phyloP scores from a whole-genome alignment of 2,329 filamentous ascomycete species.

The Colletotrichum cuscutae region DNA sequence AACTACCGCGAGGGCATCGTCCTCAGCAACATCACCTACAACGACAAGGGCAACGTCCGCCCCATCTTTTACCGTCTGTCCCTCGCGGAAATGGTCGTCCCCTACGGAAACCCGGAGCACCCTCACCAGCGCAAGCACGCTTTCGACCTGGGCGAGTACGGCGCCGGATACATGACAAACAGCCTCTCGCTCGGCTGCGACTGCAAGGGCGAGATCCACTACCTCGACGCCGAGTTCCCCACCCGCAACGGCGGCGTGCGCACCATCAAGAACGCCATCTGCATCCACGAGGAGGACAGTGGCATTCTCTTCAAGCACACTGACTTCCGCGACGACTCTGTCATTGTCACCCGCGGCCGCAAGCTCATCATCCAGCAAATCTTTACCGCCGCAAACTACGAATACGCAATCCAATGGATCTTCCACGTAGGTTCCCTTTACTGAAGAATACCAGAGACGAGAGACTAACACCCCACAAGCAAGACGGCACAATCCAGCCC shows the following conservation, averaged over 20 bases:
- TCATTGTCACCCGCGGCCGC: slow-evolving; percentile 85
- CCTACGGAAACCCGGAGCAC: slow-evolving; percentile 84
- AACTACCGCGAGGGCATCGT: slow-evolving; percentile 95
- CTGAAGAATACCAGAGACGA: not conserved
- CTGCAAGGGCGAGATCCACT: slow-evolving; percentile 92
- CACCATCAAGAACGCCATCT: slow-evolving; percentile 92
- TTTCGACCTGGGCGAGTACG: slow-evolving; percentile 84
- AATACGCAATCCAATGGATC: slow-evolving; percentile 82
- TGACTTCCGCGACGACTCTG: slow-evolving; percentile 90
- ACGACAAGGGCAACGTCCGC: slow-evolving; percentile 81
- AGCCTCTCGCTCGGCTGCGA: slow-evolving; percentile 81
- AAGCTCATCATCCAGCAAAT: slow-evolving; percentile 91
- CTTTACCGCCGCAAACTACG: slow-evolving; percentile 96
- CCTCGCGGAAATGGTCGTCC: slow-evolving; percentile 93
- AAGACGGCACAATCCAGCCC: slow-evolving; percentile 91
- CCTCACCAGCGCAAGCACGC: slow-evolving; percentile 86
- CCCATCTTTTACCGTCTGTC: slow-evolving; percentile 91
- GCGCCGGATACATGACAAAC: slow-evolving; percentile 86
- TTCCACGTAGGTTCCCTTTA: slow-evolving; percentile 66
- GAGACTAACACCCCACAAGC: slow-evolving; percentile 50
- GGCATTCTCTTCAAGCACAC: slow-evolving; percentile 95
- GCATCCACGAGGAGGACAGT: slow-evolving; percentile 92
- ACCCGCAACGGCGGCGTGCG: slow-evolving; percentile 79
- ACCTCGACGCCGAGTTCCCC: slow-evolving; percentile 88
- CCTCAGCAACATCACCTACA: slow-evolving; percentile 89